Evolutionary conservation across 805 yeast genomes (phyloP), one percentile per base, ranked within the genome.

Genomic region (Monosporozyma yasuniensis): DNA sequence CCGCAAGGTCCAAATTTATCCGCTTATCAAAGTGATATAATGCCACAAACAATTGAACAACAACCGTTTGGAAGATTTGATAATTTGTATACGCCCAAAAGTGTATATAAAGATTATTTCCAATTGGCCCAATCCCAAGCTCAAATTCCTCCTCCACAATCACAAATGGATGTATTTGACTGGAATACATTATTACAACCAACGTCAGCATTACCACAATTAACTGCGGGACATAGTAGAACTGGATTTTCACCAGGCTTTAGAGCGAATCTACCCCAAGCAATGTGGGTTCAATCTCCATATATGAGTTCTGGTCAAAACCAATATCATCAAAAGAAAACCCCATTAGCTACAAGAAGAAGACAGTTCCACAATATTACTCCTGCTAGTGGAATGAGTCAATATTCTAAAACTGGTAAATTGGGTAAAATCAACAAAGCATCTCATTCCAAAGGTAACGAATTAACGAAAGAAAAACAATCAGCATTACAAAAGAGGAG

Each of bases 31-130:
- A 44, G 48, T 7, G 54, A 51, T 30, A 46, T 51, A 9, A 22
- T 50, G 27, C 47, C 52, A 10, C 56, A 53, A 43, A 45, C 52
- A 8, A 47, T 51, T 3, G 54, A 53, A 14, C 52, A 49, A 18
- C 49, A 48, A 16, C 52, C 54, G 3, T 28, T 47, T 23, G 11
- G 42, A 14, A 52, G 54, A 7, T 53, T 49, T 41, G 56, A 53
- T 16, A 44, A 44, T 18, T 43, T 53, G 3, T 53, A 32, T 41
- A 44, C 54, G 1, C 56, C 56, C 4, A 52, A 50, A 22, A 44
- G 28, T 42, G 39, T 43, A 10, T 44, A 19, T n/a, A 44, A 44
- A 12, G 46, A 44, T 30, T 44, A 27, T 44, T 44, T 44, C 39
- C 22, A 44, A 9, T 10, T 39, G 27, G 39, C 35, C 21, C 46